phyloP scores from a whole-genome alignment of 768 basidiomycete species.

The Mycena indigotica region DNA sequence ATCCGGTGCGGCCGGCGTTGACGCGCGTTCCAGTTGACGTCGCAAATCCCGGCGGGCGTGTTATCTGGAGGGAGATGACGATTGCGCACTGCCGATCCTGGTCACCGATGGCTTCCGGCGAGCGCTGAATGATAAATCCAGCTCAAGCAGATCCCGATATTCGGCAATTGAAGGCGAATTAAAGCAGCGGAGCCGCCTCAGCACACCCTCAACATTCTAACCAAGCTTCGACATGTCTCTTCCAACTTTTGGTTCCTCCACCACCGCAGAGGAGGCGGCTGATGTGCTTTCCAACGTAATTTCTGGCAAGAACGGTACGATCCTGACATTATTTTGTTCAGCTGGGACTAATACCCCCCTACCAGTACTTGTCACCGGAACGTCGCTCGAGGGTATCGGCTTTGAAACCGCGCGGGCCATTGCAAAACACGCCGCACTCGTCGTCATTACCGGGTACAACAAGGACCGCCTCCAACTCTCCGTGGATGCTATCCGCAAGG shows the following conservation, averaged over 20 bases:
- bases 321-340: neutral
- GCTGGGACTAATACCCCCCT: neutral
- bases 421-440: neutral
- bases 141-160: no score
- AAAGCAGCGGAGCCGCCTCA: no score
- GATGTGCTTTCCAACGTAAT: neutral
- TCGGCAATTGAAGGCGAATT: no score
- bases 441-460: neutral
- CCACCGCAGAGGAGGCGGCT: slow-evolving; percentile 1
- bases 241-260: neutral
- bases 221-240: neutral
- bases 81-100: no score
- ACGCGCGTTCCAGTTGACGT: no score
- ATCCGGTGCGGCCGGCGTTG: no score
- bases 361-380: neutral
- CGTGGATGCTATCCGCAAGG: neutral
- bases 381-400: neutral
- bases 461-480: neutral
- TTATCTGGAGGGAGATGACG: no score
- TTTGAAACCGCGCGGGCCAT: neutral
- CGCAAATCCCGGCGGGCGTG: no score
- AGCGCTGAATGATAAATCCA: no score
- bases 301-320: slow-evolving; percentile 1
- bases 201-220: neutral
- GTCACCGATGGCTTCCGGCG: no score